A percentile compares a stretch with the other conserved stretches of the same genome.
Conservation (phyloP, 768 basidiomycete genomes). For the Podaxis pistillaris region DNA sequence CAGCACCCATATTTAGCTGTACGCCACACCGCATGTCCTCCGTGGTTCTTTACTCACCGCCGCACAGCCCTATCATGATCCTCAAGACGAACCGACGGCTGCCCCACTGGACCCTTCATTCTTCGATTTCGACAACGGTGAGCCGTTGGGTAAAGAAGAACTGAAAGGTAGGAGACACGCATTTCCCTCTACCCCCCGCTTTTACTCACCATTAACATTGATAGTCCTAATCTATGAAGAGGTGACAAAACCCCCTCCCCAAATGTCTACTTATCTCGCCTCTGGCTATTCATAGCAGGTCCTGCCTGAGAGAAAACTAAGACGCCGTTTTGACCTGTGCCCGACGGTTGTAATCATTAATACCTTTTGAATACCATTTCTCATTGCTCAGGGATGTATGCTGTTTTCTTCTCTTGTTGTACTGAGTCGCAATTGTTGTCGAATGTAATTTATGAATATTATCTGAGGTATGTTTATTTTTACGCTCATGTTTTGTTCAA, state of each 20-base stretch:
- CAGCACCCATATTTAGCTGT: conserved; percentile 89
- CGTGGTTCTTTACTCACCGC: conserved; percentile 11
- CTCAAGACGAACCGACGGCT: conserved; percentile 85
- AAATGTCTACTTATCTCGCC: conserved; percentile 7
- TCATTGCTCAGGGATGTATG: neutral
- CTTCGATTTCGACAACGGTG: conserved; percentile 80
- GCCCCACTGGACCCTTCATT: conserved; percentile 72
- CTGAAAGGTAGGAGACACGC: conserved; percentile 51
- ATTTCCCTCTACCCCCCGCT: conserved; percentile 10
- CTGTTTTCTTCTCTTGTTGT: neutral
- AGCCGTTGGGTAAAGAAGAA: conserved; percentile 61
- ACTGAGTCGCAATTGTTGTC: neutral
- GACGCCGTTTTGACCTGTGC: neutral
- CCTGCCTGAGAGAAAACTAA: neutral
- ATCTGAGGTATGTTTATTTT: neutral
- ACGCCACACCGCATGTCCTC: conserved; percentile 19
- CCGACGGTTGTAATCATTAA: neutral
- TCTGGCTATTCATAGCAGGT: conserved; percentile 9
- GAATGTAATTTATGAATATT: neutral
- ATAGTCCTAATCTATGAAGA: conserved; percentile 13
- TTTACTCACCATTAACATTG: neutral
- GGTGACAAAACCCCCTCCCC: conserved; percentile 2
- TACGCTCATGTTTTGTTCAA: no score
- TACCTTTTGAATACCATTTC: conserved; percentile 4
- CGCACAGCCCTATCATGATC: conserved; percentile 79